These are phyloP conservation scores for Physcomitrellopsis africana DNA, from an alignment of 225 moss, liverwort and hornwort genomes.

Conservation along the genomic window DNA sequence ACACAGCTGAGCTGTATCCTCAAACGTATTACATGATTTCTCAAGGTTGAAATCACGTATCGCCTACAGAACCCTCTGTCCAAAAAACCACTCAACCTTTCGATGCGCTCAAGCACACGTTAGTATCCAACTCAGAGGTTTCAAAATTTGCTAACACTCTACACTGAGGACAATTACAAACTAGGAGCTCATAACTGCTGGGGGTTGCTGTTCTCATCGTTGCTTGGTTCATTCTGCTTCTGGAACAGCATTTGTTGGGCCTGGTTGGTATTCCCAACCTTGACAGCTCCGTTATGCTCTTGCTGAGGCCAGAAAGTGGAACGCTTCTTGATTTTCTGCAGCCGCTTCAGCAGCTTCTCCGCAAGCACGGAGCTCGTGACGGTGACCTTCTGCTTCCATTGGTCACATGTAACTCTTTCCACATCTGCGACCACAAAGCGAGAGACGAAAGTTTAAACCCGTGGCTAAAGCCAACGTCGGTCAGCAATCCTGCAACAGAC, in stretches of 20 bases:
- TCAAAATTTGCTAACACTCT: no score
- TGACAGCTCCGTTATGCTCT: background rate
- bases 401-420: slow-evolving; percentile 47
- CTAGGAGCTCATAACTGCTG: background rate
- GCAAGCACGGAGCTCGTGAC: slow-evolving; percentile 35
- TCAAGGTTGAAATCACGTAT: no score
- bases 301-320: slow-evolving; percentile 43
- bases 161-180: no score
- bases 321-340: slow-evolving; percentile 52
- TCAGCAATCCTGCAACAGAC: no score
- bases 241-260: background rate
- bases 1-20: no score
- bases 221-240: background rate
- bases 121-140: no score
- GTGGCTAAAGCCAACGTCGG: background rate
- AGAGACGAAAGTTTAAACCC: no score
- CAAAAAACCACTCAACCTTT: no score
- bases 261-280: background rate
- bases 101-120: no score
- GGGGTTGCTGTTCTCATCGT: slow-evolving; percentile 30
- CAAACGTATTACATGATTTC: no score
- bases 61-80: no score
- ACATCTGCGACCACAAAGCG: slow-evolving; percentile 32
- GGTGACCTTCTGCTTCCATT: slow-evolving; percentile 46
- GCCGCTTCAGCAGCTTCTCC: slow-evolving; percentile 40